Evolutionary conservation across 805 yeast species (phyloP), one percentile per base, ranked within the genome.

Genomic region (Candida koratica): DNA sequence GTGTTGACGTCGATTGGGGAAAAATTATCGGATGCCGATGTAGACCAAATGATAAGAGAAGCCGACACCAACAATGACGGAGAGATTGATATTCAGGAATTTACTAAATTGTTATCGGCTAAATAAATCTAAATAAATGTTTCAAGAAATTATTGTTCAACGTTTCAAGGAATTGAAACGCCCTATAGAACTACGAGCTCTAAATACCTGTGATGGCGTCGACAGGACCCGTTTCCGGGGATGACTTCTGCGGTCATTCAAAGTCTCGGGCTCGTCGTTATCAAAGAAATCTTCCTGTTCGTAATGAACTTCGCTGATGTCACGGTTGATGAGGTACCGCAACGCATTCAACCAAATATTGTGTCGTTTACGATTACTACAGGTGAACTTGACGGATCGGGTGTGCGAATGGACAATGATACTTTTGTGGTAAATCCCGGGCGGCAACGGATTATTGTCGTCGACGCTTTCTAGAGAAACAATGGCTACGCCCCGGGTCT

Each of bases 1-100:
- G 97, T 93, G 31, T 79, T 93, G 64, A 93, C 97, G 32, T 86
- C 97, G 6, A 93, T 93, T 59, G 98, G 98, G 55, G 98, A 93
- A 67, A 88, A 86, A 61, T 76, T 93, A 52, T 81, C 95, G 13
- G 98, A 93, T 52, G 94, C 90, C 37, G 98, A 93, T 64, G 97
- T 94, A 36, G 94, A 87, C 54, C 95, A 88, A 64, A 93, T 93
- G 97, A 77, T 93, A 56, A 80, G 83, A 56, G 98, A 93, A 61
- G 97, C 97, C 38, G 94, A 84, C 56, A 80, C 90, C 45, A 87
- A 86, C 62, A 90, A 95, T 46, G 96, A 94, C 49, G 98, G 98
- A 42, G 96, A 87, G 67, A 93, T 93, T 56, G 94, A 93, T 60
- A 93, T 93, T 62, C 86, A 85, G 57, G 98, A 93, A 69, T 93